These are phyloP conservation scores for Monilinia polystroma DNA, from an alignment of 2,329 filamentous ascomycete genomes.

Conservation along the genomic window DNA sequence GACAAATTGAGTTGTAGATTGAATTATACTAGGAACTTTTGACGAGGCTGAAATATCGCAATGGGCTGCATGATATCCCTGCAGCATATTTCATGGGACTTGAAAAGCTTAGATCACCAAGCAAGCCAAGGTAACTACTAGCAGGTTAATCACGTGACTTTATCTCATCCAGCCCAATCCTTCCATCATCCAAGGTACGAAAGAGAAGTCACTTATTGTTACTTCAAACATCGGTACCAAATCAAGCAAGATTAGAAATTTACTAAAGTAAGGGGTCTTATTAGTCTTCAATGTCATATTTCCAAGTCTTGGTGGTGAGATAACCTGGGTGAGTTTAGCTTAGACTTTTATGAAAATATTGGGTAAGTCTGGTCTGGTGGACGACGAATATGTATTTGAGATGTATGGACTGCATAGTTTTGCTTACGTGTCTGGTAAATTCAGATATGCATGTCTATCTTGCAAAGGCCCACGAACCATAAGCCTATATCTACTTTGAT, in stretches of 20 bases:
- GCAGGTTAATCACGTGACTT: no score
- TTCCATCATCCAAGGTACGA: no score
- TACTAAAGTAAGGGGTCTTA: background rate
- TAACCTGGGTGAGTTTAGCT: background rate
- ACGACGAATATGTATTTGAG: background rate
- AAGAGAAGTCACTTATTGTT: no score
- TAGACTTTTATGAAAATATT: background rate
- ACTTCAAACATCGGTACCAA: background rate
- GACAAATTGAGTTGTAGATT: background rate
- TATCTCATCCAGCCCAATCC: no score
- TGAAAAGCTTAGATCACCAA: background rate
- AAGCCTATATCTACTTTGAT: background rate
- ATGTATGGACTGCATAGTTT: background rate
- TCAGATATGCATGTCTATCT: background rate
- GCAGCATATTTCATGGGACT: slow-evolving; percentile 1
- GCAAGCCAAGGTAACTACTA: background rate
- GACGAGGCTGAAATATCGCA: slow-evolving; percentile 31
- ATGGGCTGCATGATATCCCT: slow-evolving; percentile 16
- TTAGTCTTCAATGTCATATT: background rate
- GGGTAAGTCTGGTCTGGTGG: background rate
- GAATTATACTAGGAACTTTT: slow-evolving; percentile 9
- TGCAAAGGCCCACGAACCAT: background rate
- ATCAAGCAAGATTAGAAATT: background rate
- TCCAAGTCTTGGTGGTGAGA: background rate
- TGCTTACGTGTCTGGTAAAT: background rate